These are phyloP conservation scores for Aspergillus unguis DNA, from an alignment of 2,329 filamentous ascomycete genomes.

Conservation along the genomic window DNA sequence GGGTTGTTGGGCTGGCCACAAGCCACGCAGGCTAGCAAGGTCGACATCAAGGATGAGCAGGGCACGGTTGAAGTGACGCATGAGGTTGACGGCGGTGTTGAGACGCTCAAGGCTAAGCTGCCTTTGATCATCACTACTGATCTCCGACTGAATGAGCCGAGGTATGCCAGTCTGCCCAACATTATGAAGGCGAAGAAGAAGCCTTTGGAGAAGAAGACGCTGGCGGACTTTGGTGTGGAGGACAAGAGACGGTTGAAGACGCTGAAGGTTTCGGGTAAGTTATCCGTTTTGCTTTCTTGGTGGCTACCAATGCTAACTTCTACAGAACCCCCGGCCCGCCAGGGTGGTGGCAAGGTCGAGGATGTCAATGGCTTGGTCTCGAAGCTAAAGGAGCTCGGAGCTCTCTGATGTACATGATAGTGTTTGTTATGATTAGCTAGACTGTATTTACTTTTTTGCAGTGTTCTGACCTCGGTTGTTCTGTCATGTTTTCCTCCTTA, in stretches of 20 bases:
- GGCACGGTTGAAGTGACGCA: conserved; percentile 73
- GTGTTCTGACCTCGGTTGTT: not conserved
- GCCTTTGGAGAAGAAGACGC: conserved; percentile 85
- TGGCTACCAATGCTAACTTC: not conserved
- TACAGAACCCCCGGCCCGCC: conserved; percentile 75
- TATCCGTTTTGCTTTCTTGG: conserved; percentile 5
- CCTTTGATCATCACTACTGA: conserved; percentile 96
- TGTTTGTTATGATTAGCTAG: conserved; percentile 1
- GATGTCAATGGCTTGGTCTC: conserved; percentile 91
- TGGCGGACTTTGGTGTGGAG: conserved; percentile 78
- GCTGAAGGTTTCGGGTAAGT: conserved; percentile 77
- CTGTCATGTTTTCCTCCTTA: too few species aligned
- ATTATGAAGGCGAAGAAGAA: conserved; percentile 99
- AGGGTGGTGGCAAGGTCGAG: conserved; percentile 95
- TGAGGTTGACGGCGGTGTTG: conserved; percentile 93
- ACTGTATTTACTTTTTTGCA: not conserved
- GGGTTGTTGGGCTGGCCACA: conserved; percentile 89
- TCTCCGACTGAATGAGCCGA: conserved; percentile 86
- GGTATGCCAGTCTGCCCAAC: conserved; percentile 92
- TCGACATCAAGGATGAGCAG: conserved; percentile 67
- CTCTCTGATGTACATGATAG: conserved; percentile 56
- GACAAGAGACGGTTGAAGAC: conserved; percentile 76
- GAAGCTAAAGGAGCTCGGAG: conserved; percentile 95
- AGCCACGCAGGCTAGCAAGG: conserved; percentile 86
- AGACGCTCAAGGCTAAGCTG: conserved; percentile 80